These are phyloP conservation scores for Cinchona pubescens DNA, from an alignment of 257 asterid species.

Conservation along the genomic window DNA sequence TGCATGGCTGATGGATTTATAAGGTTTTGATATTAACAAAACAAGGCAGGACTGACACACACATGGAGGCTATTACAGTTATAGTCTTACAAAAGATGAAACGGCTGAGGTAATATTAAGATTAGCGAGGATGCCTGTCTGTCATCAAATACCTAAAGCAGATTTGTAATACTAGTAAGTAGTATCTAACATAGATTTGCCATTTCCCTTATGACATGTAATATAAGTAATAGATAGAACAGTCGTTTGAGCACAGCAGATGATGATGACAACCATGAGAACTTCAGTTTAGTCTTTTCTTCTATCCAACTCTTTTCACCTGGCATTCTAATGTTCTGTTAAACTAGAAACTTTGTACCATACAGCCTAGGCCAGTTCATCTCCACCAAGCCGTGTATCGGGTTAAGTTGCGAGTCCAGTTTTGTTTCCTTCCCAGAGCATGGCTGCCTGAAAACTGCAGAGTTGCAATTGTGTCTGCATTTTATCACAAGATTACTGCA, in stretches of 20 bases:
- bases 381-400: neutral
- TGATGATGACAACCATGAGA: slow-evolving; percentile 1
- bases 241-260: neutral
- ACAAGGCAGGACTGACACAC: slow-evolving; percentile 19
- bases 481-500: neutral
- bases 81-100: slow-evolving; percentile 15
- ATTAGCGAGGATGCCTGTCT: slow-evolving; percentile 12
- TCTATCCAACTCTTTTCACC: neutral
- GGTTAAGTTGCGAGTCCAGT: neutral
- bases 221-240: slow-evolving; percentile 21
- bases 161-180: slow-evolving; percentile 17
- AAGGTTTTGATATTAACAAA: slow-evolving; percentile 12
- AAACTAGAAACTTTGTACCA: neutral
- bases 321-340: neutral
- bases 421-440: neutral
- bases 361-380: neutral
- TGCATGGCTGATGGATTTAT: neutral
- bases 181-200: neutral
- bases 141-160: neutral
- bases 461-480: neutral
- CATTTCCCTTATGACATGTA: slow-evolving; percentile 3
- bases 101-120: slow-evolving; percentile 11
- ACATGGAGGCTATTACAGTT: slow-evolving; percentile 12
- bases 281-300: slow-evolving; percentile 3
- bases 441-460: neutral